Evolutionary conservation across 169 alveolate species (phyloP).

Genomic region (Plasmodium vivax): DNA sequence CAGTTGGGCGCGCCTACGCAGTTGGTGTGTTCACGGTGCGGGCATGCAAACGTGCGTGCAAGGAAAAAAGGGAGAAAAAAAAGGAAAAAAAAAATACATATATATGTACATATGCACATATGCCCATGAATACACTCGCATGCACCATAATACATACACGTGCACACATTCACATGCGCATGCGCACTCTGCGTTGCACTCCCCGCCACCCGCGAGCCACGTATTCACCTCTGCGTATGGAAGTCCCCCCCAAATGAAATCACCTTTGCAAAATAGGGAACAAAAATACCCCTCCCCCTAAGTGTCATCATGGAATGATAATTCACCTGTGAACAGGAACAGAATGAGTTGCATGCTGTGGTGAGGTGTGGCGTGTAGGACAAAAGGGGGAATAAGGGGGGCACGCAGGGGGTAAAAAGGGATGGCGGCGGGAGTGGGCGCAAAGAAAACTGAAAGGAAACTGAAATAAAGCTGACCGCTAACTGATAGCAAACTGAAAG

Average conservation of each 20-base stretch:
- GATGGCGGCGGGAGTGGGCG: not conserved
- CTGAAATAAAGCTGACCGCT: too few relatives aligned
- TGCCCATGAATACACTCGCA: not conserved
- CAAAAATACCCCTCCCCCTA: not conserved
- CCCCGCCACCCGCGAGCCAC: not conserved
- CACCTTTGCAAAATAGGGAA: not conserved
- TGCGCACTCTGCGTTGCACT: not conserved
- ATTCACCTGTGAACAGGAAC: not conserved
- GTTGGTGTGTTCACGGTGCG: not conserved
- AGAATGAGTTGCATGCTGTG: not conserved
- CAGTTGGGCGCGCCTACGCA: not conserved
- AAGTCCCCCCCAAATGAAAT: not conserved
- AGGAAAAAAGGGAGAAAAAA: too few relatives aligned
- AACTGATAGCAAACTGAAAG: too few relatives aligned
- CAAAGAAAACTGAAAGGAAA: not conserved
- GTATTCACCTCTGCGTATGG: not conserved
- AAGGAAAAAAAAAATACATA: too few relatives aligned
- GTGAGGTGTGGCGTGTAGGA: not conserved
- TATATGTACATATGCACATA: not conserved
- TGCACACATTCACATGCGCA: not conserved
- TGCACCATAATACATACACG: too few relatives aligned
- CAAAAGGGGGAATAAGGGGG: not conserved
- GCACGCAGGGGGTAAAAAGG: not conserved
- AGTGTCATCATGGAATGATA: not conserved
- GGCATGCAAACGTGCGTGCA: not conserved